A percentile compares a stretch with the other conserved stretches of the same genome.
These are phyloP conservation scores for Aureobasidium lini DNA, from an alignment of 2,329 filamentous ascomycete species.

Conservation along the genomic window DNA sequence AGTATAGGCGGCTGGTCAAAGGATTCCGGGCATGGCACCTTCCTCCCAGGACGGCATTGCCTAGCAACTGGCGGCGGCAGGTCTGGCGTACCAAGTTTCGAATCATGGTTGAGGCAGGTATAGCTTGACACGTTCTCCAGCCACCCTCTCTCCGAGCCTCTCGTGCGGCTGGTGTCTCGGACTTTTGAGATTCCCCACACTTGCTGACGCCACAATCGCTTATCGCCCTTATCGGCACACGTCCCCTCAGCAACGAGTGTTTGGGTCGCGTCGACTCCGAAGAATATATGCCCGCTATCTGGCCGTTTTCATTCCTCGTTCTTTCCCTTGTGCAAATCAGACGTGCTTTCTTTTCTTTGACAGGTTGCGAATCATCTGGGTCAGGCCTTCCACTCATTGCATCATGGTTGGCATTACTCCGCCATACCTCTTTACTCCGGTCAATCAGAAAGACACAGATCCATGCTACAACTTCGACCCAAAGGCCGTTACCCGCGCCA, in stretches of 20 bases:
- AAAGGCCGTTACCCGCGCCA: slow-evolving; percentile 74
- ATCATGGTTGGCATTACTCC: slow-evolving; percentile 44
- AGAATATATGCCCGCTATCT: slow-evolving; percentile 7
- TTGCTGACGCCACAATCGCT: background rate
- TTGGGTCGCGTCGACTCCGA: background rate
- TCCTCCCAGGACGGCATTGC: background rate
- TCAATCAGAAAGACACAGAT: slow-evolving; percentile 42
- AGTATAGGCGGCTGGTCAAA: background rate
- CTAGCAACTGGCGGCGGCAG: background rate
- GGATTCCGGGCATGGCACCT: background rate
- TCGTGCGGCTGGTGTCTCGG: background rate
- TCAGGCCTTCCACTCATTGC: background rate
- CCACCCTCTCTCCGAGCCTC: background rate
- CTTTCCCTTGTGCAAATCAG: background rate
- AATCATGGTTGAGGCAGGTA: background rate
- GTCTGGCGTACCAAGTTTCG: background rate
- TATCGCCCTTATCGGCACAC: slow-evolving; percentile 3
- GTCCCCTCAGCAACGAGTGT: slow-evolving; percentile 6
- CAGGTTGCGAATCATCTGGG: background rate
- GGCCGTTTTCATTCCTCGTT: slow-evolving; percentile 13
- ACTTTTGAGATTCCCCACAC: slow-evolving; percentile 1
- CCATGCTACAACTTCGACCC: slow-evolving; percentile 65
- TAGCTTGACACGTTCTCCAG: background rate
- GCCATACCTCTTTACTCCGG: slow-evolving; percentile 67
- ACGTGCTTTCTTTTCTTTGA: background rate